phyloP scores from a whole-genome alignment of 2,329 filamentous ascomycete species.

The Alternaria brassicae region DNA sequence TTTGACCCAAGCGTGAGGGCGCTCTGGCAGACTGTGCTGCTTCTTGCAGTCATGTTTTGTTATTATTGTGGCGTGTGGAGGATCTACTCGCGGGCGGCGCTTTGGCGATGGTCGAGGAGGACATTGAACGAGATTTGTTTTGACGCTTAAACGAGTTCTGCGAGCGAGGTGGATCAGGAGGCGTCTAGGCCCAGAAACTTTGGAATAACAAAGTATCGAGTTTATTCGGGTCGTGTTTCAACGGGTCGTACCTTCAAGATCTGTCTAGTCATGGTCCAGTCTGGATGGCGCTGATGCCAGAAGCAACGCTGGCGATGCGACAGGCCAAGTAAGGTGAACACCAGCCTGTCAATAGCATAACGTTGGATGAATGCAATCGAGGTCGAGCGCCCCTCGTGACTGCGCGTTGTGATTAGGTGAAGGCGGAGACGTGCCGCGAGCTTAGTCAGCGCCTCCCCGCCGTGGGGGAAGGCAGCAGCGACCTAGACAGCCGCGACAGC shows the following conservation, averaged over 20 bases:
- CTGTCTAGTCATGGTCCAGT: neutral
- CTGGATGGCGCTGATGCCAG: neutral
- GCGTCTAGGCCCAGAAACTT: neutral
- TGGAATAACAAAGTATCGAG: neutral
- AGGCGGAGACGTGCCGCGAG: neutral
- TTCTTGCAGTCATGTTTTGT: neutral
- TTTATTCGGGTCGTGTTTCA: neutral
- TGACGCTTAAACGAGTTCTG: neutral
- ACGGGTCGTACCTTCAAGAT: neutral
- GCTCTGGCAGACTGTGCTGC: neutral
- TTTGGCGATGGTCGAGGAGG: neutral
- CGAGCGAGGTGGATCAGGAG: neutral
- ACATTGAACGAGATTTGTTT: constrained; percentile 3
- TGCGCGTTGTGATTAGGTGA: neutral
- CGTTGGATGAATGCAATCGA: neutral
- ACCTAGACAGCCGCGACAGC: constrained; percentile 17
- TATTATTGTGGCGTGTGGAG: neutral
- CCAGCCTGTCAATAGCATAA: no score
- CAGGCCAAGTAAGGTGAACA: no score
- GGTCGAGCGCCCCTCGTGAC: neutral
- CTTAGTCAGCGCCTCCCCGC: constrained; percentile 22
- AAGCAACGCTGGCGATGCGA: neutral
- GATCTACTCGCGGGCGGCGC: neutral
- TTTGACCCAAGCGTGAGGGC: neutral
- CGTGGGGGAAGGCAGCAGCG: constrained; percentile 29